phyloP scores from a whole-genome alignment of 495 filamentous ascomycete species.

The Penicillium turbatum region DNA sequence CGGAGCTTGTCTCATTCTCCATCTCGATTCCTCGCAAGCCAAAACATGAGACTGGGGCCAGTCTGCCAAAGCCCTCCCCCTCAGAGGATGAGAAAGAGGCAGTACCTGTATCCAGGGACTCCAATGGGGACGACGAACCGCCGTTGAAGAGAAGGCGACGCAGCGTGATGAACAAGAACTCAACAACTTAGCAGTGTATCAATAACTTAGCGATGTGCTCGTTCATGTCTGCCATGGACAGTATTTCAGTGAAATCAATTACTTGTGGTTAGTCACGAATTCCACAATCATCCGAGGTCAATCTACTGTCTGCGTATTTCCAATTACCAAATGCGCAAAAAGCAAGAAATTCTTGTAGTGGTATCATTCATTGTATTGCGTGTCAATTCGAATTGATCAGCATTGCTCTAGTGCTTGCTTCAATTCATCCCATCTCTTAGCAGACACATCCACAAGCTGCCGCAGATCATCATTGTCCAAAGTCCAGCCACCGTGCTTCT shows the following conservation, averaged over 20 bases:
- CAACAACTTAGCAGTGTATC: conserved; percentile 14
- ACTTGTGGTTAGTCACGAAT: neutral
- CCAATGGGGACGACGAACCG: conserved; percentile 30
- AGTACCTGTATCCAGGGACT: conserved; percentile 19
- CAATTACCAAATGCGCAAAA: neutral
- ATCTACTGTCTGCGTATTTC: neutral
- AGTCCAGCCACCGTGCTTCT: conserved; percentile 75
- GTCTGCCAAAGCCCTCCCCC: neutral
- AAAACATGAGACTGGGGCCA: neutral
- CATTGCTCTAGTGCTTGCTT: conserved; percentile 41
- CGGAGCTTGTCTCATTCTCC: conserved; percentile 35
- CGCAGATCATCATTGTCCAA: conserved; percentile 54
- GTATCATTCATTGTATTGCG: conserved; percentile 32
- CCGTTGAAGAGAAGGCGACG: conserved; percentile 36
- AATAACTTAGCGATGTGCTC: conserved; percentile 13
- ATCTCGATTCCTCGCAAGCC: conserved; percentile 31
- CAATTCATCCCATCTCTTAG: conserved; percentile 53
- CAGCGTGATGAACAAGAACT: conserved; percentile 6
- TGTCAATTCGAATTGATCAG: conserved; percentile 20
- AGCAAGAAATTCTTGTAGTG: conserved; percentile 11
- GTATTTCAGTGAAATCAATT: neutral
- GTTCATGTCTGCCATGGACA: neutral
- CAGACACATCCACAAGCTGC: conserved; percentile 49
- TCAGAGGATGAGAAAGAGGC: conserved; percentile 17
- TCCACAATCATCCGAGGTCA: neutral